Evolutionary conservation across 805 yeast genomes (phyloP).

Genomic region (Ogataea naganishii): DNA sequence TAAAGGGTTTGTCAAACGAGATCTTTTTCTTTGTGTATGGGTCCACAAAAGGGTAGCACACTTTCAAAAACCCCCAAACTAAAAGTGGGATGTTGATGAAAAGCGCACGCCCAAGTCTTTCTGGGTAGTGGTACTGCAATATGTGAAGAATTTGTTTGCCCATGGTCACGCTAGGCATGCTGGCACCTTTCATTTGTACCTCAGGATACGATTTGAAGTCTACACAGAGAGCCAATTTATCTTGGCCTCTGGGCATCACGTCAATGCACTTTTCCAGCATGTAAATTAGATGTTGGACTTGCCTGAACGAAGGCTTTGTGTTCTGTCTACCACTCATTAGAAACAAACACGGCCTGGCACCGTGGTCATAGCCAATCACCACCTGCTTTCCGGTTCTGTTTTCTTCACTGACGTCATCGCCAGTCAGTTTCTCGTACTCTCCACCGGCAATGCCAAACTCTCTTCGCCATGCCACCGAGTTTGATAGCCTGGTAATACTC

Average conservation of each 20-base stretch:
- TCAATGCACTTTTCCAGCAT: conserved; percentile 90
- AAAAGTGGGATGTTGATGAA: conserved; percentile 91
- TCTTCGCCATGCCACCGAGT: conserved; percentile 86
- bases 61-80: conserved; percentile 86
- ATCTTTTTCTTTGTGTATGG: conserved; percentile 90
- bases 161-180: conserved; percentile 72
- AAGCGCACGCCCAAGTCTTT: conserved; percentile 85
- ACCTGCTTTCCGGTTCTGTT: conserved; percentile 91
- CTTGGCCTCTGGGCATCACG: conserved; percentile 95
- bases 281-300: conserved; percentile 88
- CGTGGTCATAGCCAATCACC: conserved; percentile 81
- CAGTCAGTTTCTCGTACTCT: conserved; percentile 39
- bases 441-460: conserved; percentile 69
- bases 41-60: conserved; percentile 94
- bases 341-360: conserved; percentile 86
- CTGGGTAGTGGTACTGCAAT: conserved; percentile 95
- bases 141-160: conserved; percentile 90
- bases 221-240: conserved; percentile 79
- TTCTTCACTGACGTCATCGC: conserved; percentile 50
- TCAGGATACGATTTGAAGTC: conserved; percentile 82
- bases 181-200: conserved; percentile 39
- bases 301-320: conserved; percentile 83
- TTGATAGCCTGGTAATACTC: conserved; percentile 63
- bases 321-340: conserved; percentile 93
- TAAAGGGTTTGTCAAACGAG: conserved; percentile 85